These are phyloP conservation scores for Cenchrus fungigraminus DNA, from an alignment of 176 grass and related monocot species.

Conservation along the genomic window DNA sequence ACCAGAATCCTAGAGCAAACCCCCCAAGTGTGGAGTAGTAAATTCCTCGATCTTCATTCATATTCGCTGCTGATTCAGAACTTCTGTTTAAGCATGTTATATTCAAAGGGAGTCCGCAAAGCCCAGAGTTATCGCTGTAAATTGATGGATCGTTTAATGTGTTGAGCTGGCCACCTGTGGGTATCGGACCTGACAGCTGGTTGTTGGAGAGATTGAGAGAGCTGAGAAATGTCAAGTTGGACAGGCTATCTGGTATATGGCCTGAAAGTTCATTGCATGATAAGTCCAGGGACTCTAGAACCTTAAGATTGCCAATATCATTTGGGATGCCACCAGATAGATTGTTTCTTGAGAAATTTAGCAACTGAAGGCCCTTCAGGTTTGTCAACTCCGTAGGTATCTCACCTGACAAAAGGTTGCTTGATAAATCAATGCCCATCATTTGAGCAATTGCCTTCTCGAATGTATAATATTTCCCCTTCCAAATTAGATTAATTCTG, in stretches of 20 bases:
- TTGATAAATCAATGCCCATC: slow-evolving; percentile 4
- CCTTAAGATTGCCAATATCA: slow-evolving; percentile 5
- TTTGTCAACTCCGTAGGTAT: slow-evolving; percentile 1
- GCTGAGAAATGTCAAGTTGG: slow-evolving; percentile 10
- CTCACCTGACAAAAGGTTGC: not conserved
- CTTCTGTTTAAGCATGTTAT: not conserved
- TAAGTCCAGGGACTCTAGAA: slow-evolving; percentile 16
- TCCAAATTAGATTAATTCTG: not conserved
- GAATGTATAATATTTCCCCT: not conserved
- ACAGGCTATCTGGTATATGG: not conserved
- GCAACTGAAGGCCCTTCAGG: slow-evolving; percentile 9
- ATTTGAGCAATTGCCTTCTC: not conserved
- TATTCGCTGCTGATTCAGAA: not conserved
- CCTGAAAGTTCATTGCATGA: not conserved
- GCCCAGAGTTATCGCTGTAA: slow-evolving; percentile 16
- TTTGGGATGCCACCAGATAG: slow-evolving; percentile 1
- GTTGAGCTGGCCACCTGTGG: not conserved
- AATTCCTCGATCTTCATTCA: not conserved
- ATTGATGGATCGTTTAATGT: slow-evolving; percentile 20
- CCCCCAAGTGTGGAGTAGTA: not conserved
- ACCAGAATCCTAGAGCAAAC: slow-evolving; percentile 1
- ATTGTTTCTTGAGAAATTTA: slow-evolving; percentile 13
- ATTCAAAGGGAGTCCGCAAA: not conserved
- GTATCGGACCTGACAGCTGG: not conserved
- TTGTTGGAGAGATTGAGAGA: slow-evolving; percentile 23